Evolutionary conservation across 2,329 filamentous ascomycete genomes (phyloP).

Genomic region (Fusarium sp.): DNA sequence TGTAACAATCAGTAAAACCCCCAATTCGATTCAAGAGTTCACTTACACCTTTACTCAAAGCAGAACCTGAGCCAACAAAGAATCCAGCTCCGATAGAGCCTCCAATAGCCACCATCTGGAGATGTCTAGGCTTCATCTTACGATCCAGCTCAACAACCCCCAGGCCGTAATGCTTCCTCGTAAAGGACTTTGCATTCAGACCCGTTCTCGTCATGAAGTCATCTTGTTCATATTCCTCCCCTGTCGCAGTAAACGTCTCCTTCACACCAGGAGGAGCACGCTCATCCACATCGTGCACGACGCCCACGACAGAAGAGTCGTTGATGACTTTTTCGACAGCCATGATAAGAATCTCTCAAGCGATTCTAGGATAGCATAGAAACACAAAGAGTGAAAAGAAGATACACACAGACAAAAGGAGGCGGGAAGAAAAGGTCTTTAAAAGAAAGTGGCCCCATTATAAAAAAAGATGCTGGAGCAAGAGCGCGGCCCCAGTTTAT

Average conservation of each 20-base stretch:
- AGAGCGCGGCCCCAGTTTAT: conserved; percentile 16
- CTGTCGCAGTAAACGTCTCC: conserved; percentile 19
- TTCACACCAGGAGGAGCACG: not conserved
- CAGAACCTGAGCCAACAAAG: conserved; percentile 70
- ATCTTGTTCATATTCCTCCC: conserved; percentile 38
- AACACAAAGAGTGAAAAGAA: not conserved
- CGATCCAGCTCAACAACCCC: conserved; percentile 55
- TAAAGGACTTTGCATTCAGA: conserved; percentile 42
- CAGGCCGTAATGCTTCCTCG: conserved; percentile 41
- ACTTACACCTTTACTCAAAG: conserved; percentile 60
- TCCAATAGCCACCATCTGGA: conserved; percentile 73
- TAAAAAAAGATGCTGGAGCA: conserved; percentile 26
- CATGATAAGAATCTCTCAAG: conserved; percentile 8
- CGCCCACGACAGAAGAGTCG: conserved; percentile 4
- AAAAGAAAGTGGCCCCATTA: conserved; percentile 23
- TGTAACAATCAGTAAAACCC: not conserved
- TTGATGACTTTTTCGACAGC: conserved; percentile 25
- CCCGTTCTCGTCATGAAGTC: conserved; percentile 48
- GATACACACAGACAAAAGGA: not conserved
- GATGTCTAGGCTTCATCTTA: conserved; percentile 67
- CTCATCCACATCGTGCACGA: conserved; percentile 22
- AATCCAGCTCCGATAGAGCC: conserved; percentile 73
- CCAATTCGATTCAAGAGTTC: fast-evolving
- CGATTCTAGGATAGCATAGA: not conserved
- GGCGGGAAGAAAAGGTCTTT: conserved; percentile 18